phyloP scores from a whole-genome alignment of 2,329 filamentous ascomycete species.

The Pseudogymnoascus destructans region DNA sequence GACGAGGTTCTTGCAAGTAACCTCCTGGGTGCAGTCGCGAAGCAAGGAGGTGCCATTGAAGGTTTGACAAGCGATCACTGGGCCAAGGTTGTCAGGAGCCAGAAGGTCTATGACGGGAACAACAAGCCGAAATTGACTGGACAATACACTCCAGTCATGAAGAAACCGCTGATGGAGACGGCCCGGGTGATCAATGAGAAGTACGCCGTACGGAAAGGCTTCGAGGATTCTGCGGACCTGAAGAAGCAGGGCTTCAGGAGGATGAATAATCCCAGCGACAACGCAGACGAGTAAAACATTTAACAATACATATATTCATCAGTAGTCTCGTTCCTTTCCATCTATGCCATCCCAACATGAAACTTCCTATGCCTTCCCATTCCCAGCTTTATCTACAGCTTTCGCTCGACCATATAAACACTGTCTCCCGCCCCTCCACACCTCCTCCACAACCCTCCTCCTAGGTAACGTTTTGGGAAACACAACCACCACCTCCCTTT shows the following conservation, averaged over 20 bases:
- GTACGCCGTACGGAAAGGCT: conserved; percentile 50
- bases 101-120: conserved; percentile 41
- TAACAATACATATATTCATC: conserved; percentile 6
- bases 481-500: conserved; percentile 83
- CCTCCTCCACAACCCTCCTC: conserved; percentile 63
- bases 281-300: conserved; percentile 23
- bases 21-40: conserved; percentile 50
- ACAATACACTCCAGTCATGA: conserved; percentile 41
- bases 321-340: conserved; percentile 6
- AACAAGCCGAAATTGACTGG: conserved; percentile 38
- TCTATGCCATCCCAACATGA: conserved; percentile 10
- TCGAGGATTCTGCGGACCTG: conserved; percentile 36
- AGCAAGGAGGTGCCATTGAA: conserved; percentile 25
- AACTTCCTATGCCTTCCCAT: conserved; percentile 20
- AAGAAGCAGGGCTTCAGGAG: conserved; percentile 23
- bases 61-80: conserved; percentile 15
- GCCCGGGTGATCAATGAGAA: conserved; percentile 45
- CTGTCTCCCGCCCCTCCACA: conserved; percentile 74
- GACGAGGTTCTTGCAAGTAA: conserved; percentile 73
- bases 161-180: conserved; percentile 35
- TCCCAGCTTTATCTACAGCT: conserved; percentile 13
- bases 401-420: conserved; percentile 58
- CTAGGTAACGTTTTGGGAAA: conserved; percentile 72
- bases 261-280: conserved; percentile 19
- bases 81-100: conserved; percentile 28